Base-by-base conservation (phyloP, 2,329 filamentous ascomycete genomes). In the Zymoseptoria pseudotritici region DNA sequence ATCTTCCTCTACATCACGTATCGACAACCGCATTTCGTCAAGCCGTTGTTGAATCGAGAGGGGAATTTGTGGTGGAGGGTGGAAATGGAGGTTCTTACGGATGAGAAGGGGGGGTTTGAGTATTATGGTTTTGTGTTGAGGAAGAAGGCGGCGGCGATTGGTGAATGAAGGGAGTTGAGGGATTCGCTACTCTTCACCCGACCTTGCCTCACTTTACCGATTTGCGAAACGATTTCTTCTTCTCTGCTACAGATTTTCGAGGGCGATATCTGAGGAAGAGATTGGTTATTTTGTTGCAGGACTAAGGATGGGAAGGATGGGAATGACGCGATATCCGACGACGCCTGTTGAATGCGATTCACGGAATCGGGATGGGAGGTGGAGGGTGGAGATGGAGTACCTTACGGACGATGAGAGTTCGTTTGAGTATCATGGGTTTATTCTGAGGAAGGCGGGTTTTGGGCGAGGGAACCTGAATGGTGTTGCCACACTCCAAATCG, bases 21-120 rank as follows among this genome's bases (percentile, higher is more conserved):
- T 65, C 71, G 81, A 46, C 82, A 83, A 60, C 79, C 79, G 11
- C 81, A 83, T 67, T 83, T 84, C 61, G 77, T 83, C 53, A 76
- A 71, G 65, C 78, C 78, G 11, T 68, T 83, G 19, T 67, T 84
- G 19, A 74, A 75, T 24, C 67, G 71, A 8, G 72, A 77, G 2
- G 73, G 73, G 0, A 65, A 77, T n/a, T n/a, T n/a, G n/a, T n/a
- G n/a, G 6, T 83, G 79, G 80, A 68, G 75, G 24, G 56, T 82
- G 22, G 66, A 77, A 3, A 69, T 80, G 59, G 75, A 82, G 54
- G 69, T 73, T 9, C 68, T 82, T 3, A 72, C 72, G 5, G 67
- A 63, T n/a, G 68, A 68, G 5, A 71, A 68, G 22, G 76, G 77
- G 36, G 74, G 74, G 0, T 81, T 83, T 61, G 77, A 78, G n/a